These are phyloP conservation scores for Miscanthus sacchariflorus DNA, from an alignment of 202 grass and related monocot species.

Conservation along the genomic window DNA sequence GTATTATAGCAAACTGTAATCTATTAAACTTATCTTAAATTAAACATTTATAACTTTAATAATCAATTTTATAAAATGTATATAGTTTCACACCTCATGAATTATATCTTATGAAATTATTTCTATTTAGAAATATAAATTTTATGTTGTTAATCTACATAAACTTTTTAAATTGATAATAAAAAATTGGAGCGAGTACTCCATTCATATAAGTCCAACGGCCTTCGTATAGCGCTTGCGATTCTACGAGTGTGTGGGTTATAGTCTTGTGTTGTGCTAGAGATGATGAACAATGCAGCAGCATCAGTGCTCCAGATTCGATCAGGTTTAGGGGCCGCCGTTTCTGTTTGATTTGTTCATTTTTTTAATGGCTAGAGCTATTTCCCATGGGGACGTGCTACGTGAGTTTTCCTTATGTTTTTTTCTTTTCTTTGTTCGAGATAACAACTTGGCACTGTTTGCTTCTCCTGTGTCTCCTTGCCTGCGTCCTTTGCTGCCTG, in stretches of 20 bases:
- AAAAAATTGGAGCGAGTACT: not conserved
- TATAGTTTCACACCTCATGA: not conserved
- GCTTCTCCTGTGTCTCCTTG: slow-evolving; percentile 42
- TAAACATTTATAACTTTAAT: not conserved
- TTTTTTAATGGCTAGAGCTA: not conserved
- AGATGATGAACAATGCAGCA: too few species aligned
- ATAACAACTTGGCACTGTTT: slow-evolving; percentile 46
- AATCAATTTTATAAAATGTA: not conserved
- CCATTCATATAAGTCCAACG: too few species aligned
- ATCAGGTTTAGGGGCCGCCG: not conserved
- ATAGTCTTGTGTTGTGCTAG: not conserved
- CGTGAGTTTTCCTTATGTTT: not conserved
- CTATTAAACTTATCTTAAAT: not conserved
- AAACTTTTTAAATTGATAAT: not conserved
- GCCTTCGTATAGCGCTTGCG: too few species aligned
- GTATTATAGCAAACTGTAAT: too few species aligned
- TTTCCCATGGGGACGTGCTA: not conserved
- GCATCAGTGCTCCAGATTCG: not conserved
- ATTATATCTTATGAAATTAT: not conserved
- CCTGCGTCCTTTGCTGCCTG: slow-evolving; percentile 32
- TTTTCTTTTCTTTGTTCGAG: slow-evolving; percentile 4
- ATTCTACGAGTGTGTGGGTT: not conserved
- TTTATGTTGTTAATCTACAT: too few species aligned
- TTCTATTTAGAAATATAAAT: not conserved
- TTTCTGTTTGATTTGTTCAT: slow-evolving; percentile 2